These are phyloP conservation scores for Aspergillus indologenus DNA, from an alignment of 495 filamentous ascomycete genomes.

Conservation along the genomic window DNA sequence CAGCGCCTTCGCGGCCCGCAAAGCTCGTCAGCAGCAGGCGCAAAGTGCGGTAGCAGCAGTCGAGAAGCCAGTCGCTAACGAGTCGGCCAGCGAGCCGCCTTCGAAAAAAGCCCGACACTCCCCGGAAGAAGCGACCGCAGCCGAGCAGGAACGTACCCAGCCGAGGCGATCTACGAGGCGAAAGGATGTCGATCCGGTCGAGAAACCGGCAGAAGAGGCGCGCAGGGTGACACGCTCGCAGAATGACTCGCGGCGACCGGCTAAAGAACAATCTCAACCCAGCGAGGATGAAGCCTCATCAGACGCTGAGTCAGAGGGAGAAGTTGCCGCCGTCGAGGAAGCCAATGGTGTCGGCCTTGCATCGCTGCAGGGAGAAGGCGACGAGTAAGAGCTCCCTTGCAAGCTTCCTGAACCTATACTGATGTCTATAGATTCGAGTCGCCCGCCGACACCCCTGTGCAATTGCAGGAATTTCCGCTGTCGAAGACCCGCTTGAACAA, in stretches of 20 bases:
- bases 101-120: slow-evolving; percentile 37
- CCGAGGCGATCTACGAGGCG: slow-evolving; percentile 29
- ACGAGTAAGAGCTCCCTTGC: slow-evolving; percentile 21
- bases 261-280: background rate
- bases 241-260: background rate
- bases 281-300: slow-evolving; percentile 8
- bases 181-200: slow-evolving; percentile 14
- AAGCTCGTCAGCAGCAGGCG: slow-evolving; percentile 43
- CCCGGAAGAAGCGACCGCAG: slow-evolving; percentile 15
- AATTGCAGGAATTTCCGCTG: slow-evolving; percentile 41
- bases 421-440: slow-evolving; percentile 32
- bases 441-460: slow-evolving; percentile 30
- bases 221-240: slow-evolving; percentile 4
- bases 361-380: slow-evolving; percentile 26
- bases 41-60: slow-evolving; percentile 31
- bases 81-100: slow-evolving; percentile 31
- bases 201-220: slow-evolving; percentile 9
- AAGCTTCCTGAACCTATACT: slow-evolving; percentile 8
- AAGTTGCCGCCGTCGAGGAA: slow-evolving; percentile 21
- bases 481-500: slow-evolving; percentile 42
- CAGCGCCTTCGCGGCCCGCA: slow-evolving; percentile 47
- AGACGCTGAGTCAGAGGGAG: slow-evolving; percentile 22
- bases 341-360: slow-evolving; percentile 23
- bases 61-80: slow-evolving; percentile 17
- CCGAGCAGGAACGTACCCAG: slow-evolving; percentile 15